Base-by-base conservation (phyloP, 1,284 basidiomycete genomes). In the Neonothopanus nambi region DNA sequence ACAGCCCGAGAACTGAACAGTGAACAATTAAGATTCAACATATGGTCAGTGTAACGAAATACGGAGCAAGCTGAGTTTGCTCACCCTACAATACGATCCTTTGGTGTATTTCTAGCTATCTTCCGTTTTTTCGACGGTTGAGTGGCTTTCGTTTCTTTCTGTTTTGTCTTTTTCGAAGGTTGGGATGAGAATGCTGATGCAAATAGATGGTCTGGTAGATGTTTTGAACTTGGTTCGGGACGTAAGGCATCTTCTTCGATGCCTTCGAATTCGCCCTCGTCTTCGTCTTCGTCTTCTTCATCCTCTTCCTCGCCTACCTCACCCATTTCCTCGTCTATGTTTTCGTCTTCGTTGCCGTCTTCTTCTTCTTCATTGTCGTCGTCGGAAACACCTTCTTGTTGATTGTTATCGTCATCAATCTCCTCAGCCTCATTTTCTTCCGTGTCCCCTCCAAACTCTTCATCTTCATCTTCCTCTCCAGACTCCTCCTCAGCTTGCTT, bases 191-290 rank as follows among this genome's bases (percentile, higher is more conserved):
- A 80, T 1, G 79, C 79, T 53, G 76, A 68, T 1, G 65, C 56
- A 59, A 81, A 81, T 23, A 81, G 62, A 48, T 78, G 71, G 57
- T 81, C 80, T 6, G 77, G 74, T 15, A 81, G 75, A 58, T 79
- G 74, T 39, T 72, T 65, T 13, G 62, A 59, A 57, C 65, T 70
- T 48, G 50, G 21, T 45, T 55, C 28, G 43, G 46, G 41, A n/a
- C n/a, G n/a, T 51, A 51, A 53, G 15, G 66, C 63, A 23, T 42
- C 41, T 9, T 36, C 53, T 58, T 21, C 57, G 15, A 13, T 63
- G 33, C 37, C 56, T 3, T 51, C 59, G 18, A 58, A 57, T 9
- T 57, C 48, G 11, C 51, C 53, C 17, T 51, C 54, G 23, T 57
- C 13, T 4, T 55, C 40, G 23, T 47, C 43, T 21, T 51, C 58